A percentile compares a stretch with the other conserved stretches of the same genome.
Evolutionary conservation across 495 filamentous ascomycete species (phyloP).

Genomic region (Trichoderma parareesei): DNA sequence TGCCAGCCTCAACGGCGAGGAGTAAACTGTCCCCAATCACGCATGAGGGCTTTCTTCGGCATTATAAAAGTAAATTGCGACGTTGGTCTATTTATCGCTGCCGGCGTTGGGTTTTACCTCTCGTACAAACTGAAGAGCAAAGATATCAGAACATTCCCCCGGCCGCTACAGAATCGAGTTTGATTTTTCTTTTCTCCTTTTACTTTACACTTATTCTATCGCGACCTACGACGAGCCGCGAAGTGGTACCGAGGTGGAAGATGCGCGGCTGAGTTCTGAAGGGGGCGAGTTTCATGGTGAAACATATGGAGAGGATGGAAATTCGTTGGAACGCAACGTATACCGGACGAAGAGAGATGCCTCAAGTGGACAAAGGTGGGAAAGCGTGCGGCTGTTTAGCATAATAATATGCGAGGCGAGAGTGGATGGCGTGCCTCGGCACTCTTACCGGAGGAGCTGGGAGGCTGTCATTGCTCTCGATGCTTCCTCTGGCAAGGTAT

Average conservation of each 20-base stretch:
- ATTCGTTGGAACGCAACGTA: constrained; percentile 4
- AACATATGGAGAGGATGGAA: neutral
- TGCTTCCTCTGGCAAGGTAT: constrained; percentile 11
- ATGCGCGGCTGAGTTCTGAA: neutral
- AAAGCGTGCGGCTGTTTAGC: neutral
- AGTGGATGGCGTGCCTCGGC: neutral
- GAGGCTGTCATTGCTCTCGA: neutral
- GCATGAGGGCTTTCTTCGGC: constrained; percentile 3
- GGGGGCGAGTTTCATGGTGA: constrained; percentile 2
- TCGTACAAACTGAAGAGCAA: constrained; percentile 22
- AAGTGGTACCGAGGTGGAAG: neutral
- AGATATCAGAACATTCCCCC: constrained; percentile 29
- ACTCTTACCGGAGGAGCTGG: neutral
- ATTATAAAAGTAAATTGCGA: constrained; percentile 6
- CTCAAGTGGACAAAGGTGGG: neutral
- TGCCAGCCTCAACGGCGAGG: neutral
- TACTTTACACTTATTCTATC: constrained; percentile 15
- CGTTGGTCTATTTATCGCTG: constrained; percentile 18
- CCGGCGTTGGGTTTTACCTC: constrained; percentile 31
- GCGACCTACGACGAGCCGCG: constrained; percentile 13
- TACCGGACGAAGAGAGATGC: neutral
- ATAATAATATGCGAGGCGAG: neutral
- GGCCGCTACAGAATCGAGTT: constrained; percentile 18
- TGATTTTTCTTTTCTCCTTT: constrained; percentile 14
- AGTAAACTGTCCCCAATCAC: constrained; percentile 6